phyloP scores from a whole-genome alignment of 1,139 yeast genomes.

The Nakaseomyces glabratus region DNA sequence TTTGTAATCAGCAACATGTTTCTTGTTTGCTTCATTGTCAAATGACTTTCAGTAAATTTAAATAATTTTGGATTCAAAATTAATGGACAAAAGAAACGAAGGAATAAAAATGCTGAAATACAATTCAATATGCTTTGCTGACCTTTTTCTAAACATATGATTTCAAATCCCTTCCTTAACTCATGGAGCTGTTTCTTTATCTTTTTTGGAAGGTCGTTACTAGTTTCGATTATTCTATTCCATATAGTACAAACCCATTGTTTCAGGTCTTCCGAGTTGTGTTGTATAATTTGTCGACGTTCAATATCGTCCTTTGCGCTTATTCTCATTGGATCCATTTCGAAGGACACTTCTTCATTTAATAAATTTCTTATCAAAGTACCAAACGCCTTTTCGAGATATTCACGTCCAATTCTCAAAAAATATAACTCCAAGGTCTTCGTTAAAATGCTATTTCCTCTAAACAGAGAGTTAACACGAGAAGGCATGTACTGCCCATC shows the following conservation, averaged over 20 bases:
- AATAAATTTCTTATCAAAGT: constrained; percentile 52
- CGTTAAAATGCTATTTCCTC: constrained; percentile 78
- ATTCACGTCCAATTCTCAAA: constrained; percentile 69
- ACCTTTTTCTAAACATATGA: constrained; percentile 46
- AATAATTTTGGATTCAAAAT: constrained; percentile 80
- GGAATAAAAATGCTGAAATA: constrained; percentile 71
- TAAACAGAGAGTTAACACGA: constrained; percentile 62
- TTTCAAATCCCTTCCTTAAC: constrained; percentile 52
- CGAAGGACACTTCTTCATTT: constrained; percentile 43
- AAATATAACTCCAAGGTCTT: constrained; percentile 74
- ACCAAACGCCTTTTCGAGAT: constrained; percentile 65
- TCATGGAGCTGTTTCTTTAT: constrained; percentile 53
- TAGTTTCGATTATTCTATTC: constrained; percentile 57
- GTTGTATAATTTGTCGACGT: constrained; percentile 35
- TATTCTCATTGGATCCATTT: constrained; percentile 59
- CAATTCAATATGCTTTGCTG: constrained; percentile 50
- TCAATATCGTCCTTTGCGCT: constrained; percentile 37
- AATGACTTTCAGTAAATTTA: constrained; percentile 60
- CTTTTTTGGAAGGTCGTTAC: constrained; percentile 67
- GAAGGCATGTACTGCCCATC: constrained; percentile 15
- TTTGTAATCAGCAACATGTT: constrained; percentile 81
- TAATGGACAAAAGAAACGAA: constrained; percentile 87
- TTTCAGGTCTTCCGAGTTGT: constrained; percentile 46
- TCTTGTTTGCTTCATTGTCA: constrained; percentile 61
- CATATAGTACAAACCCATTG: constrained; percentile 58